Evolutionary conservation across 2,329 filamentous ascomycete species (phyloP).

Genomic region (Ascocoryne sarcoides): DNA sequence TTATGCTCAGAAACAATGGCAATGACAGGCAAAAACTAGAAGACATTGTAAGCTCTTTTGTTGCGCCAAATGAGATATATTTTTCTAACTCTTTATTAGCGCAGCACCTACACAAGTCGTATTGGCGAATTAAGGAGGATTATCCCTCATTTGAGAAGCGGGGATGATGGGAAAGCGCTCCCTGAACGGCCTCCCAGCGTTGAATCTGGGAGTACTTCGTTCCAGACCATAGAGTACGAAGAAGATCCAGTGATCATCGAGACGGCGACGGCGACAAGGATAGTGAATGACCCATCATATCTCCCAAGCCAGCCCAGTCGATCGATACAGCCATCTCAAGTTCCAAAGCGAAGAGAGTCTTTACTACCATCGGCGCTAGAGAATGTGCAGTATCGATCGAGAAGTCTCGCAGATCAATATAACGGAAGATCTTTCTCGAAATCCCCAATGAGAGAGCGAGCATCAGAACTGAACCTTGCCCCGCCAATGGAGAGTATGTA

Average conservation of each 20-base stretch:
- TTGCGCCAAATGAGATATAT: too few relatives aligned
- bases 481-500: conserved; percentile 48
- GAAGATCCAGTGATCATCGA: conserved; percentile 40
- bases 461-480: conserved; percentile 33
- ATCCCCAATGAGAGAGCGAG: conserved; percentile 35
- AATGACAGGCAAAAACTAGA: conserved; percentile 85
- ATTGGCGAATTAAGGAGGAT: conserved; percentile 80
- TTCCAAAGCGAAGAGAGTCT: conserved; percentile 29
- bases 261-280: conserved; percentile 43
- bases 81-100: too few relatives aligned
- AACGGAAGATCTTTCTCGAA: conserved; percentile 46
- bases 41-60: conserved; percentile 64
- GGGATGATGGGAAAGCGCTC: conserved; percentile 64
- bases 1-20: conserved; percentile 74
- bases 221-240: conserved; percentile 30
- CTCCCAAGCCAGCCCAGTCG: conserved; percentile 12
- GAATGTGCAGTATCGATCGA: conserved; percentile 20
- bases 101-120: conserved; percentile 80
- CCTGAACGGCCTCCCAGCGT: conserved; percentile 61
- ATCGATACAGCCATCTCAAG: conserved; percentile 20
- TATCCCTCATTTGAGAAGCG: conserved; percentile 43
- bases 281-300: conserved; percentile 35
- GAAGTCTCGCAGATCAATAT: conserved; percentile 27
- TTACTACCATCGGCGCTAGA: conserved; percentile 26
- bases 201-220: conserved; percentile 36